phyloP scores from a whole-genome alignment of 805 yeast species.

The Candida andamanensis region DNA sequence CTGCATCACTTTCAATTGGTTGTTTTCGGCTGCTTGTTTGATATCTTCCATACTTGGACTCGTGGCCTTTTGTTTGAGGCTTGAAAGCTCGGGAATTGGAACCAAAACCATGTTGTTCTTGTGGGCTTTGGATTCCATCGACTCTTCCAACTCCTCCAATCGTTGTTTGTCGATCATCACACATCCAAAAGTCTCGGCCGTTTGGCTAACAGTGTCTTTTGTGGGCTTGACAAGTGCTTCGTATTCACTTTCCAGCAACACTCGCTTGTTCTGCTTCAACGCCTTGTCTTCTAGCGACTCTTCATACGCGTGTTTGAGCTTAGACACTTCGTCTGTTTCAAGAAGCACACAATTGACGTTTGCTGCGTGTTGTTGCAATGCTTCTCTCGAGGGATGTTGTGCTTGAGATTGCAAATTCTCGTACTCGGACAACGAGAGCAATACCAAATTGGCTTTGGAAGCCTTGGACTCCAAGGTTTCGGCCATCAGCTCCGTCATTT shows the following conservation, averaged over 20 bases:
- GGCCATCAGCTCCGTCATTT: neutral
- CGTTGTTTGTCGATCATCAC: constrained; percentile 11
- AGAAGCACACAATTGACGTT: neutral
- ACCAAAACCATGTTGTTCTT: constrained; percentile 17
- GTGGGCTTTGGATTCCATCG: constrained; percentile 18
- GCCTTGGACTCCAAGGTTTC: constrained; percentile 8
- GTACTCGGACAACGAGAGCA: constrained; percentile 4
- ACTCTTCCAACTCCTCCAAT: constrained; percentile 10
- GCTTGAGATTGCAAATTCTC: constrained; percentile 4
- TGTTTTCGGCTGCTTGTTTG: constrained; percentile 15
- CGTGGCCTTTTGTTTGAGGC: constrained; percentile 15
- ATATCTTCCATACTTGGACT: constrained; percentile 26
- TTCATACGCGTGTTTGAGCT: neutral
- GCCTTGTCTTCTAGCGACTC: constrained; percentile 11
- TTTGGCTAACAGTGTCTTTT: constrained; percentile 12
- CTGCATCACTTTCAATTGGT: constrained; percentile 7
- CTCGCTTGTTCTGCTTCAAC: constrained; percentile 7
- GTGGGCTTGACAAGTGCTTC: constrained; percentile 5
- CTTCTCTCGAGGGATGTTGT: constrained; percentile 4
- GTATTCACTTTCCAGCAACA: constrained; percentile 4
- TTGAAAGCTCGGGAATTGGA: constrained; percentile 23
- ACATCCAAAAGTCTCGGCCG: constrained; percentile 12
- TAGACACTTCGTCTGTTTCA: no score
- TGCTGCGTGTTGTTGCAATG: neutral
- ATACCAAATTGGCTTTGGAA: constrained; percentile 3